These are phyloP conservation scores for Borealophlyctis nickersoniae DNA, from an alignment of 192 early-diverging fungal species.

Conservation along the genomic window DNA sequence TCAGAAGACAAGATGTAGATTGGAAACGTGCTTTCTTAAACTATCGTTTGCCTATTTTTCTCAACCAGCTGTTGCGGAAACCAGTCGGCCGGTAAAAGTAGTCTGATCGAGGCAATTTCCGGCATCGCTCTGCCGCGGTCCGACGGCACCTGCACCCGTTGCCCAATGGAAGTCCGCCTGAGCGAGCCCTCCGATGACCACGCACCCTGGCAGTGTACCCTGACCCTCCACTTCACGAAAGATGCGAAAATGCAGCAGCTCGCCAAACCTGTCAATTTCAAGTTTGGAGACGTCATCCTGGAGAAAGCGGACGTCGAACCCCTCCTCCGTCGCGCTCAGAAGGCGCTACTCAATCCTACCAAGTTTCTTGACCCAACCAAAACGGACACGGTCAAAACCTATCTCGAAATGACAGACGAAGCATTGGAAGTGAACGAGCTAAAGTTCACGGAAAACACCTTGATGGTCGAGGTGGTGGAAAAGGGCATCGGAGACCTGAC, in stretches of 20 bases:
- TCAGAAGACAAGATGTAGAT: too few relatives aligned
- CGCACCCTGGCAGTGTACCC: slow-evolving; percentile 33
- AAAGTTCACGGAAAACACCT: slow-evolving; percentile 43
- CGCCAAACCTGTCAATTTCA: slow-evolving; percentile 15
- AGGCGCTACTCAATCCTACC: slow-evolving; percentile 47
- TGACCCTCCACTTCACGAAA: slow-evolving; percentile 37
- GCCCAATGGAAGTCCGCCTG: slow-evolving; percentile 44
- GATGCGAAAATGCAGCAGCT: slow-evolving; percentile 22
- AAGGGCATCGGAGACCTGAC: slow-evolving; percentile 39
- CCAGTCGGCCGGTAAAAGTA: slow-evolving; percentile 45
- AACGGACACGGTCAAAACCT: slow-evolving; percentile 15
- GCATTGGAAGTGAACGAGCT: slow-evolving; percentile 36
- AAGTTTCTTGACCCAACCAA: background rate
- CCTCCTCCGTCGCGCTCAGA: slow-evolving; percentile 37
- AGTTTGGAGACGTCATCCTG: slow-evolving; percentile 21
- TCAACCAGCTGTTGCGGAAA: slow-evolving; percentile 26
- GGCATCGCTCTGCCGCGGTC: slow-evolving; percentile 42
- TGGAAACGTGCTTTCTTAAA: too few relatives aligned
- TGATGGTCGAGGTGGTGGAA: slow-evolving; percentile 47
- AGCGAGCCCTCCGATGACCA: slow-evolving; percentile 4
- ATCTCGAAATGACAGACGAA: slow-evolving; percentile 13
- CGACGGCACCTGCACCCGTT: slow-evolving; percentile 49
- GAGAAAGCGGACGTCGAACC: slow-evolving; percentile 25
- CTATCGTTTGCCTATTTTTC: background rate
- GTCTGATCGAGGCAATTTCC: slow-evolving; percentile 45